phyloP scores from a whole-genome alignment of 2,329 filamentous ascomycete genomes.

The Drechslera avenae region DNA sequence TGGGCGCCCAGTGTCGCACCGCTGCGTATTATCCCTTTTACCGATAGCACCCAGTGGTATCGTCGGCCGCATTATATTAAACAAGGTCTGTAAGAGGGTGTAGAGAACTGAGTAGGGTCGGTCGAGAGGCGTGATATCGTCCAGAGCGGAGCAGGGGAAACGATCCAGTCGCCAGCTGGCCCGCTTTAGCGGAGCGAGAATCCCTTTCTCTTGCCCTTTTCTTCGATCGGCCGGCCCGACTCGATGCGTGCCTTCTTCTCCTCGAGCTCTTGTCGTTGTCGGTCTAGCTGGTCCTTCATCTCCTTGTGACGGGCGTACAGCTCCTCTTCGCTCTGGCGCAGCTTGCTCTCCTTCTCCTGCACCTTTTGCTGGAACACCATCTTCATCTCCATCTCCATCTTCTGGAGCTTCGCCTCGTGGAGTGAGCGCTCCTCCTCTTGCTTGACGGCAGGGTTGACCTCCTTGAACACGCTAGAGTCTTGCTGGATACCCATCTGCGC shows the following conservation, averaged over 20 bases:
- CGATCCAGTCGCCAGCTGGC: slow-evolving; percentile 14
- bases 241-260: slow-evolving; percentile 98
- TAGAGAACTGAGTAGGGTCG: slow-evolving; percentile 42
- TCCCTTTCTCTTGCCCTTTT: slow-evolving; percentile 98
- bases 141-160: slow-evolving; percentile 19
- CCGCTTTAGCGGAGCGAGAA: slow-evolving; percentile 87
- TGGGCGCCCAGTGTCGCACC: slow-evolving; percentile 37
- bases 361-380: slow-evolving; percentile 99
- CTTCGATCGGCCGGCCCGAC: slow-evolving; percentile 92
- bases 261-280: slow-evolving; percentile 91
- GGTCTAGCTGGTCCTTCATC: slow-evolving; percentile 99
- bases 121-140: slow-evolving; percentile 36
- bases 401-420: slow-evolving; percentile 99
- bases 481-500: slow-evolving; percentile 98
- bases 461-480: slow-evolving; percentile 99
- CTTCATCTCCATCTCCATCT: slow-evolving; percentile 99
- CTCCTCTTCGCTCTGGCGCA: slow-evolving; percentile 99
- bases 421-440: slow-evolving; percentile 98
- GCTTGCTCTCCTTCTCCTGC: slow-evolving; percentile 97
- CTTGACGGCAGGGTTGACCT: slow-evolving; percentile 99
- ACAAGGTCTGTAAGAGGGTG: slow-evolving; percentile 49
- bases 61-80: slow-evolving; percentile 49
- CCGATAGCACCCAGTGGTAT: slow-evolving; percentile 50
- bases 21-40: slow-evolving; percentile 45
- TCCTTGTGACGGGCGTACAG: slow-evolving; percentile 96